Evolutionary conservation across 331 rosid genomes (phyloP).

Genomic region (Ulmus americana): DNA sequence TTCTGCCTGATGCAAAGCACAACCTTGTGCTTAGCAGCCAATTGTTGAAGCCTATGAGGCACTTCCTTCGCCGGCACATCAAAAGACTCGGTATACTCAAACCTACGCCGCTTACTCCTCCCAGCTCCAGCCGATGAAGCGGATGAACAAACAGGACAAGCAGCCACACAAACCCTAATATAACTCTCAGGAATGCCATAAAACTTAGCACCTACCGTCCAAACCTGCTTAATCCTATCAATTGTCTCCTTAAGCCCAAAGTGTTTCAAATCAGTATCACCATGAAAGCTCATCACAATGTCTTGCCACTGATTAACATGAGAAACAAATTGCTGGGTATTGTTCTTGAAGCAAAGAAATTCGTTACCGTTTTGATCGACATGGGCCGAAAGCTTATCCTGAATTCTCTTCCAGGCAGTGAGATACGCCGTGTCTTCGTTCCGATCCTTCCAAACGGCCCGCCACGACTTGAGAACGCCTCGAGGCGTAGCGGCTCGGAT

Average conservation of each 20-base stretch:
- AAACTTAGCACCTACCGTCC: conserved; percentile 98
- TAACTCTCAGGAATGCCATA: conserved; percentile 94
- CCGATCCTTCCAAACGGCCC: conserved; percentile 96
- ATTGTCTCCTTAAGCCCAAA: conserved; percentile 76
- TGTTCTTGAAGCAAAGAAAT: conserved; percentile 88
- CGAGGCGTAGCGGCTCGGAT: conserved; percentile 82
- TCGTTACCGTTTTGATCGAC: conserved; percentile 56
- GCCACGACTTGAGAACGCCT: conserved; percentile 84
- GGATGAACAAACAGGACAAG: conserved; percentile 63
- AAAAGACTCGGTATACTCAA: conserved; percentile 84
- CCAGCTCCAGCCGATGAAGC: conserved; percentile 39
- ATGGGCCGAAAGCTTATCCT: conserved; percentile 72
- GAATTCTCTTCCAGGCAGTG: conserved; percentile 97
- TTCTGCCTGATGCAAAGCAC: conserved; percentile 95
- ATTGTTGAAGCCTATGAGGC: conserved; percentile 68
- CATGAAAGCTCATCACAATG: conserved; percentile 70
- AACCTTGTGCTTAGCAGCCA: conserved; percentile 93
- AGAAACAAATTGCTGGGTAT: conserved; percentile 78
- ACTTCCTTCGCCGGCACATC: conserved; percentile 95
- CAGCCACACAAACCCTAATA: conserved; percentile 80
- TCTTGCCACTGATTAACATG: conserved; percentile 89
- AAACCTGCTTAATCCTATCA: conserved; percentile 76
- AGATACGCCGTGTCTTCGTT: conserved; percentile 91
- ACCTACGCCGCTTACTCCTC: conserved; percentile 71
- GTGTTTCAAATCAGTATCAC: conserved; percentile 74